Evolutionary conservation across 2,329 filamentous ascomycete species (phyloP), one percentile per base, ranked within the genome.

Genomic region (Apiospora rasikravindrae): DNA sequence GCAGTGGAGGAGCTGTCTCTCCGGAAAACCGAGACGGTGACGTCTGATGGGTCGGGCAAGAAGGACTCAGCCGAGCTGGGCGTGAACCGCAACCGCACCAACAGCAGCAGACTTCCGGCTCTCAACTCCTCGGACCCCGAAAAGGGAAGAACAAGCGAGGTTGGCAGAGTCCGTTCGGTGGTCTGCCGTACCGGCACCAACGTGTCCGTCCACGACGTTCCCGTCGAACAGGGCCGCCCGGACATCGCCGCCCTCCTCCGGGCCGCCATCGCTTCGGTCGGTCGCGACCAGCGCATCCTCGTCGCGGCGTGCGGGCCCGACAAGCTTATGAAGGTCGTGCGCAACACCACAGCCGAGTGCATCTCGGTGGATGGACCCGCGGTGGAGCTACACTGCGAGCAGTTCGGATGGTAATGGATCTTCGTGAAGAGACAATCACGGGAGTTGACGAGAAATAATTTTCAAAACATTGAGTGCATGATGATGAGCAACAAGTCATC

Each of bases 301-400:
- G 81, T 88, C 53, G 85, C 84, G 2, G 86, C 83, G 1, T 88
- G 87, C 77, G 86, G 86, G 3, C 86, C 87, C 1, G 80, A 81
- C 29, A 78, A 81, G 4, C 75, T 88, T 69, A 85, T 87, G 80
- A 79, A 80, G 67, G 78, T 80, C 2, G 84, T 86, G n/a, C 81
- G 86, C 64, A 81, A 84, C 40, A 83, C 84, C 0, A 82, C 84
- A 11, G 86, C 86, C 2, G 79, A 78, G 42, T 81, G 82, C 74
- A 87, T 88, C 47, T 79, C 77, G 0, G 78, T 81, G 1, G 80
- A 82, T 33, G 86, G 86, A 4, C 84, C 86, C 0, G 84, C 83
- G 40, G 81, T 88, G n/a, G 86, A 87, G 76, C 78, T 88, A 67
- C 86, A 88, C 75, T 85, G 83, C 73, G 86, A 88, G 76, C 82